Evolutionary conservation across 1,139 yeast species (phyloP).

Genomic region (Saccharomyces uvarum): DNA sequence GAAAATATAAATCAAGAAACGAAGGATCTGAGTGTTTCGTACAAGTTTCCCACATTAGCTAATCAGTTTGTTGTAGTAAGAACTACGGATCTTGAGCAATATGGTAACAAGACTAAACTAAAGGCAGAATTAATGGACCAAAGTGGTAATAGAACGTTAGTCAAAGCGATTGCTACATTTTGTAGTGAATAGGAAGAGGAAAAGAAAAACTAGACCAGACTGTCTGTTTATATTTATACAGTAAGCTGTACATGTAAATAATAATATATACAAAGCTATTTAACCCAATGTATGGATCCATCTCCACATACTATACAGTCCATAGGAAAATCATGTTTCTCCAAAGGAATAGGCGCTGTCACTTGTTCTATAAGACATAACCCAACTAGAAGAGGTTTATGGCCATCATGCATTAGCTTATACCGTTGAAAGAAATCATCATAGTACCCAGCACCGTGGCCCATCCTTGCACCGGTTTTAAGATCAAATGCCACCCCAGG

Average conservation of each 20-base stretch:
- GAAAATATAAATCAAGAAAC: constrained; percentile 24
- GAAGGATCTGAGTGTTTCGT: constrained; percentile 31
- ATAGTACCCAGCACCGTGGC: constrained; percentile 91
- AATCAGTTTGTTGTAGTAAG: constrained; percentile 68
- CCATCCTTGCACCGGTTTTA: constrained; percentile 49
- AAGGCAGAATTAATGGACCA: constrained; percentile 38
- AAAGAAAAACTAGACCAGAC: neutral
- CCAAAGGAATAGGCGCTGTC: constrained; percentile 50
- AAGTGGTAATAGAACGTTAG: constrained; percentile 40
- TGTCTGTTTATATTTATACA: neutral
- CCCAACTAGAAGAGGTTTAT: constrained; percentile 41
- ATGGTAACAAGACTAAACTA: constrained; percentile 33
- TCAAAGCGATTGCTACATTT: constrained; percentile 29
- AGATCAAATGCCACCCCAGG: constrained; percentile 81
- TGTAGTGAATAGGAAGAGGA: neutral
- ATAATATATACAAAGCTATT: constrained; percentile 3
- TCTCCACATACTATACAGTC: constrained; percentile 51
- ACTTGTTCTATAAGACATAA: constrained; percentile 43
- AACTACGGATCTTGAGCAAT: constrained; percentile 37
- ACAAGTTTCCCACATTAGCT: constrained; percentile 69
- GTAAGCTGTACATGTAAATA: constrained; percentile 5
- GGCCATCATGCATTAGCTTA: constrained; percentile 32
- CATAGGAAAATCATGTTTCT: constrained; percentile 59
- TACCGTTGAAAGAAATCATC: constrained; percentile 61
- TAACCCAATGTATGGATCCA: constrained; percentile 21